A percentile compares a stretch with the other conserved stretches of the same genome.
Conservation (phyloP, 2,329 filamentous ascomycete genomes). For the Meredithiella fracta region DNA sequence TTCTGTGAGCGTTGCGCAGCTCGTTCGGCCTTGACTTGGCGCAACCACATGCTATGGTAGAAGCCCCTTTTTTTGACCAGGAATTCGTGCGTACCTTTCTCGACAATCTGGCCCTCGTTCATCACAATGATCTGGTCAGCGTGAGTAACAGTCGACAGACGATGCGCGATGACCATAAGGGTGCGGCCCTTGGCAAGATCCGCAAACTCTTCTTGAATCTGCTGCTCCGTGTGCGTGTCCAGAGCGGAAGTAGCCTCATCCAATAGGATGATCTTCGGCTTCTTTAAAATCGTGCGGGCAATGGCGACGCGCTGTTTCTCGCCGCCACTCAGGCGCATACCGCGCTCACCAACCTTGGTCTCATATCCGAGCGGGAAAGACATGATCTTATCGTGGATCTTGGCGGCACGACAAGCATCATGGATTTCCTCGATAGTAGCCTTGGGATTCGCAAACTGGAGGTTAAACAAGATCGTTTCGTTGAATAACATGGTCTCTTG, state of each 20-base stretch:
- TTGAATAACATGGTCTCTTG: conserved; percentile 95
- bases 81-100: conserved; percentile 64
- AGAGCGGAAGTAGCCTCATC: conserved; percentile 87
- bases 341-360: conserved; percentile 82
- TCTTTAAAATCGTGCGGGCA: conserved; percentile 80
- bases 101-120: conserved; percentile 57
- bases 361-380: conserved; percentile 75
- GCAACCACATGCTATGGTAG: conserved; percentile 77
- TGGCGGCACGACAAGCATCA: conserved; percentile 67
- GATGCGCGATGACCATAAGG: conserved; percentile 86
- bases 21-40: conserved; percentile 53
- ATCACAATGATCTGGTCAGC: conserved; percentile 75
- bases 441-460: conserved; percentile 70
- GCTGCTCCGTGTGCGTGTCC: conserved; percentile 82
- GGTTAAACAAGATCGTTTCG: conserved; percentile 85
- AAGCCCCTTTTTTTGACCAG: conserved; percentile 53
- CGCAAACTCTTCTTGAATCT: conserved; percentile 75
- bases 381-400: conserved; percentile 84
- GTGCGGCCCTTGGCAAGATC: conserved; percentile 74
- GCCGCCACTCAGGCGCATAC: conserved; percentile 70
- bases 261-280: conserved; percentile 79
- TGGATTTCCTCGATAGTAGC: conserved; percentile 71
- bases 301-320: conserved; percentile 92
- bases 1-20: background rate
- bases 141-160: conserved; percentile 69